Evolutionary conservation across 2,329 filamentous ascomycete species (phyloP).

Genomic region (Escovopsis sp.): DNA sequence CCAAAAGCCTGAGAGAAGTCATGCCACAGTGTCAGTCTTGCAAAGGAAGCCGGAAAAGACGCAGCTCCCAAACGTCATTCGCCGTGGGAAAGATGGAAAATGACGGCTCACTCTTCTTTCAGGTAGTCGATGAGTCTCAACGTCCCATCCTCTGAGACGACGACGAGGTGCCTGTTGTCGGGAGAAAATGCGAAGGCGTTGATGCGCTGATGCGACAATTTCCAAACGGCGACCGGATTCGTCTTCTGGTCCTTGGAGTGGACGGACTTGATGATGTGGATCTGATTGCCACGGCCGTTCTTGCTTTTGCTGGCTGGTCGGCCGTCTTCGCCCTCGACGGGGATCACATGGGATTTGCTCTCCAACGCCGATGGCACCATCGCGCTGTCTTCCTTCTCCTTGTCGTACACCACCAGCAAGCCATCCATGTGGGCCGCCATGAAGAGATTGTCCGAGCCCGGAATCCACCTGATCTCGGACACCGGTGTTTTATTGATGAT

Average conservation of each 20-base stretch:
- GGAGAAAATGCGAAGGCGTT: slow-evolving; percentile 89
- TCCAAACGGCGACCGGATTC: slow-evolving; percentile 88
- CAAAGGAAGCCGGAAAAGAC: not conserved
- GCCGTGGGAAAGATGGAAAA: no score
- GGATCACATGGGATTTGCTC: slow-evolving; percentile 48
- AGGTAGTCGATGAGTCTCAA: slow-evolving; percentile 85
- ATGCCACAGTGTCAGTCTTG: slow-evolving; percentile 4
- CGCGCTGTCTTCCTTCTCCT: slow-evolving; percentile 80
- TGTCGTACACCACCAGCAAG: slow-evolving; percentile 84
- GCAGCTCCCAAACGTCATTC: not conserved
- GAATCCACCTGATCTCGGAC: slow-evolving; percentile 81
- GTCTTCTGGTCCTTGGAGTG: slow-evolving; percentile 85
- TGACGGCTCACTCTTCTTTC: slow-evolving; percentile 56
- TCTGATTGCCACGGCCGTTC: slow-evolving; percentile 23
- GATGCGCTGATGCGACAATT: slow-evolving; percentile 76
- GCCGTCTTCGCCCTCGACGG: slow-evolving; percentile 40
- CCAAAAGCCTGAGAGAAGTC: slow-evolving; percentile 58
- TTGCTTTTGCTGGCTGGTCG: slow-evolving; percentile 22
- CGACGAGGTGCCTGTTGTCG: slow-evolving; percentile 70
- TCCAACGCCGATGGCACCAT: slow-evolving; percentile 67
- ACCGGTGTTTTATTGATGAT: slow-evolving; percentile 77
- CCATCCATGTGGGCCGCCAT: slow-evolving; percentile 87
- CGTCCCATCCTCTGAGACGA: slow-evolving; percentile 83
- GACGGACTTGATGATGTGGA: slow-evolving; percentile 78
- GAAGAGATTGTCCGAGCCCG: slow-evolving; percentile 85